Base-by-base conservation (phyloP, 352 stramenopile genomes). In the Pythium catenulatum region DNA sequence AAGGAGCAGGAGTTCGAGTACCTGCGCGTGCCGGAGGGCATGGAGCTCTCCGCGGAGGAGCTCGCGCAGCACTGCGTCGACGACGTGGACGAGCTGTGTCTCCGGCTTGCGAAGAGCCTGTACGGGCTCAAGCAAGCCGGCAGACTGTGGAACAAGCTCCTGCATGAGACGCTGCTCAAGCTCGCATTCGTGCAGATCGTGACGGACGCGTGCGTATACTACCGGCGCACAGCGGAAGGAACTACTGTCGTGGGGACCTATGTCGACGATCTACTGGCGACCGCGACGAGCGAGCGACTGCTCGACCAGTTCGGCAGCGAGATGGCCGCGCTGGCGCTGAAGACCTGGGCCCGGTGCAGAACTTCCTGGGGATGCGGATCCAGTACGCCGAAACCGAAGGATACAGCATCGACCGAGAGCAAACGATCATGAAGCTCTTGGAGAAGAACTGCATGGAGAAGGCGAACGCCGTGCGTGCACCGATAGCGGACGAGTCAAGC, bases 251-350 rank as follows among this genome's bases (percentile, higher is more conserved):
- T 89, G 0, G 88, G 80, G 1, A 63, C 81, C 7, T 92, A 90
- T n/a, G 79, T 90, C 0, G 88, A 92, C 30, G 90, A 94, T 45
- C 39, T 94, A 1, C 34, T 93, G 8, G 81, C 84, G 1, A 92
- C 79, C 0, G 76, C 54, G 0, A 89, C 79, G 0, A 39, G 74
- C 65, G 21, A 77, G 19, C 6, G 0, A 1, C 69, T 43, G 0
- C 68, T 88, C 3, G 74, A 87, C 30, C 56, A 37, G 21, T 87
- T 89, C 66, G 79, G 82, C 39, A 25, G 13, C 4, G 74, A 81
- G 32, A 75, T 92, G 39, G 15, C 0, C 0, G 19, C 21, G 15
- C 78, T 91, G 2, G 66, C 83, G 9, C 27, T 93, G 17, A 93
- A 94, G 78, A 89, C 34, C 72, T 91, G 3, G 89, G 87, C 0